Evolutionary conservation across 169 alveolate species (phyloP).

Genomic region (Cryptosporidium tyzzeri): DNA sequence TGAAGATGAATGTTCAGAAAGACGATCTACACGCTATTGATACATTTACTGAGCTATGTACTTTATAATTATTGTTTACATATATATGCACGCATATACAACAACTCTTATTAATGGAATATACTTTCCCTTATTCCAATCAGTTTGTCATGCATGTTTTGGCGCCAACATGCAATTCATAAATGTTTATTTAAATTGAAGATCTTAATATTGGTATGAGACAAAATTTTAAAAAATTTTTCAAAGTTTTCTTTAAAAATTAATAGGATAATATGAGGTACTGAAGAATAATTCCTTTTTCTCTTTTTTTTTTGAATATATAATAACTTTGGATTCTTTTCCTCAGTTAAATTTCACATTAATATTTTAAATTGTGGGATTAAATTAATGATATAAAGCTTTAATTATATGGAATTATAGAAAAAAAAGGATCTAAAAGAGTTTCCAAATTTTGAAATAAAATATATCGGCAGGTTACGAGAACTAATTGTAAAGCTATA

Average conservation of each 20-base stretch:
- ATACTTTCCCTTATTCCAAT: neutral
- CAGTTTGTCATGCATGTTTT: neutral
- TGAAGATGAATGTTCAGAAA: neutral
- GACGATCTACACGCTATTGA: neutral
- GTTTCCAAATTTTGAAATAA: neutral
- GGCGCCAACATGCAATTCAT: constrained; percentile 11
- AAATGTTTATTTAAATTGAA: neutral
- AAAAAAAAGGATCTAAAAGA: neutral
- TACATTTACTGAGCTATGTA: neutral
- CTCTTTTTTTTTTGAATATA: too few species aligned
- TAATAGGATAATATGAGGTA: too few species aligned
- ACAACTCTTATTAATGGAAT: neutral
- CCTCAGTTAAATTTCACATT: neutral
- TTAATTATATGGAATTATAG: neutral
- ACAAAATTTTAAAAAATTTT: neutral
- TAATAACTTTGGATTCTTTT: too few species aligned
- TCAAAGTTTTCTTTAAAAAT: neutral
- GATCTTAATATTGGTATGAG: constrained; percentile 5
- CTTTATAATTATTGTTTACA: too few species aligned
- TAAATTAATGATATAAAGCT: too few species aligned
- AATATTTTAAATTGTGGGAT: too few species aligned
- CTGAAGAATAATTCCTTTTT: neutral
- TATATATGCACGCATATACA: too few species aligned
- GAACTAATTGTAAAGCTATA: neutral
- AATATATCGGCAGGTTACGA: neutral